Percentiles rank a stretch among this genome's conserved stretches.
Conservation (phyloP, 345 rosid genomes). For the Boechera divaricarpa region DNA sequence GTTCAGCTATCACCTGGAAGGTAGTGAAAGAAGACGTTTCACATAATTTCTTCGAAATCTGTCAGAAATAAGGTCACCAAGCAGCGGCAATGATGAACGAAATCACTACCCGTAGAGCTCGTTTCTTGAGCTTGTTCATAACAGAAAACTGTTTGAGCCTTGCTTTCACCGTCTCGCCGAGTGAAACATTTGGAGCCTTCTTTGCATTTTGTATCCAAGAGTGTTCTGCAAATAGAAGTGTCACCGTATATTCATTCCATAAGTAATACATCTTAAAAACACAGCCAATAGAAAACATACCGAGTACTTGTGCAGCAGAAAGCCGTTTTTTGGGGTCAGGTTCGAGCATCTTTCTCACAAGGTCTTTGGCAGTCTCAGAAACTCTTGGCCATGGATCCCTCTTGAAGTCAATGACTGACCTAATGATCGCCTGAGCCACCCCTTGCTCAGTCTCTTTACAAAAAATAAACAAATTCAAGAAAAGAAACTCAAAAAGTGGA, state of each 20-base stretch:
- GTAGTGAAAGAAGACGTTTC: neutral
- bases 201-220: conserved; percentile 87
- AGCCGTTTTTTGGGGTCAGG: conserved; percentile 82
- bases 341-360: conserved; percentile 88
- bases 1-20: conserved; percentile 87
- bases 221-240: conserved; percentile 60
- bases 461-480: neutral
- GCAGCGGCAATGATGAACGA: neutral
- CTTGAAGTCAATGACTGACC: conserved; percentile 78
- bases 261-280: neutral
- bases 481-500: conserved; percentile 15
- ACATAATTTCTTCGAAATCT: neutral
- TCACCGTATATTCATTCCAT: conserved; percentile 7
- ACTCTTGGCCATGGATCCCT: conserved; percentile 99
- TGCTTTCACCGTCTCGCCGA: conserved; percentile 91
- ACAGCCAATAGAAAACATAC: conserved; percentile 45
- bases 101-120: conserved; percentile 77
- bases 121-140: conserved; percentile 95
- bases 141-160: conserved; percentile 90
- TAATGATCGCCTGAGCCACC: conserved; percentile 90
- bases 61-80: neutral
- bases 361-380: conserved; percentile 90
- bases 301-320: conserved; percentile 88
- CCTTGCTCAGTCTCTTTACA: conserved; percentile 93
- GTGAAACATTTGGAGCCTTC: conserved; percentile 83